phyloP scores from a whole-genome alignment of 129 eudicot genomes.

The Saussurea involucrata region DNA sequence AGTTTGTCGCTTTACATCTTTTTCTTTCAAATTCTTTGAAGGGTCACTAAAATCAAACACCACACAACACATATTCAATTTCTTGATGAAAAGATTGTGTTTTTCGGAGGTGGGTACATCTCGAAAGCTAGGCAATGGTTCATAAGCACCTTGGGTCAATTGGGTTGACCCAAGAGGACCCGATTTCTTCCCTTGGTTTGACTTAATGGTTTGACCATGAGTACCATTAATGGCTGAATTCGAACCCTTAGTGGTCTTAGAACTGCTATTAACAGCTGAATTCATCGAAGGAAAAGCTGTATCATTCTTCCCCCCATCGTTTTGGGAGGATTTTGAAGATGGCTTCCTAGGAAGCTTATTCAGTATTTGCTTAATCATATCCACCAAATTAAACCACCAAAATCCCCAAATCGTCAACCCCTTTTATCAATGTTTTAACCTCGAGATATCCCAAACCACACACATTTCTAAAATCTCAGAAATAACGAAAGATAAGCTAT shows the following conservation, averaged over 20 bases:
- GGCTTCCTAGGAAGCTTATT: constrained; percentile 73
- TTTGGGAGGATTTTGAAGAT: constrained; percentile 59
- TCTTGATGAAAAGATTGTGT: constrained; percentile 50
- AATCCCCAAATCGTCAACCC: constrained; percentile 15
- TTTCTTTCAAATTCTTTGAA: constrained; percentile 56
- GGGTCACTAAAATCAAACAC: constrained; percentile 69
- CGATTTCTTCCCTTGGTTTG: constrained; percentile 40
- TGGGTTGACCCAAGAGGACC: constrained; percentile 30
- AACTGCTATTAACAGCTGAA: constrained; percentile 25
- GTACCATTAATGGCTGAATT: constrained; percentile 39
- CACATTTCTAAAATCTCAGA: constrained; percentile 17
- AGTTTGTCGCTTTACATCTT: constrained; percentile 63
- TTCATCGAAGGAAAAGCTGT: constrained; percentile 28
- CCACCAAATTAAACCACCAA: constrained; percentile 14
- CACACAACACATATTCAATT: constrained; percentile 64
- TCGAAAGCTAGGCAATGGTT: constrained; percentile 59
- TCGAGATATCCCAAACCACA: constrained; percentile 19
- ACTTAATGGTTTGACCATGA: constrained; percentile 12
- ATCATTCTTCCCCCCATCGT: constrained; percentile 37
- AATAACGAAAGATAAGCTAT: constrained; percentile 11
- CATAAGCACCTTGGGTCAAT: constrained; percentile 33
- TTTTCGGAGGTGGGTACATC: constrained; percentile 60
- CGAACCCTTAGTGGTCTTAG: constrained; percentile 26
- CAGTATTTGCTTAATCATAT: constrained; percentile 69
- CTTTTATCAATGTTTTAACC: constrained; percentile 6